Evolutionary conservation across 179 eudicot species (phyloP).

Genomic region (Carnegiea gigantea): DNA sequence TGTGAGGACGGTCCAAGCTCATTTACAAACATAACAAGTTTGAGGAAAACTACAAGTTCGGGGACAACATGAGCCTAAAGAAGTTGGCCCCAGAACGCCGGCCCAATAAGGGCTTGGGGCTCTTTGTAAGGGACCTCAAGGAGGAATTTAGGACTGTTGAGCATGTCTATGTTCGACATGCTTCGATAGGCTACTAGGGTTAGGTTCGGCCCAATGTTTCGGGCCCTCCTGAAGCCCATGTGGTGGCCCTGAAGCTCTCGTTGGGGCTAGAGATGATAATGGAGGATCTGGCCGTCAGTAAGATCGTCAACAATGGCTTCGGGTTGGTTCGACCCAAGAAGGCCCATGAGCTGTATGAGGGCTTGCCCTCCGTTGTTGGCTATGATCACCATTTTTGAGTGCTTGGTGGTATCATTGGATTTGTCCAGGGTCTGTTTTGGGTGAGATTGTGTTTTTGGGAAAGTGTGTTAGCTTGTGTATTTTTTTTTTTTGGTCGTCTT

Average conservation of each 20-base stretch:
- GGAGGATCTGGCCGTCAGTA: slow-evolving; percentile 92
- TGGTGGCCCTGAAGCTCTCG: slow-evolving; percentile 56
- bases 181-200: slow-evolving; percentile 93
- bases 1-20: slow-evolving; percentile 47
- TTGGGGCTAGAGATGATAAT: slow-evolving; percentile 71
- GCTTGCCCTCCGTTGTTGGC: slow-evolving; percentile 82
- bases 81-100: slow-evolving; percentile 19
- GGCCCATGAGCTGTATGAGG: slow-evolving; percentile 71
- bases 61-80: slow-evolving; percentile 58
- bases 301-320: slow-evolving; percentile 80
- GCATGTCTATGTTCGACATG: slow-evolving; percentile 93
- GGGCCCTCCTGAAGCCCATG: slow-evolving; percentile 55
- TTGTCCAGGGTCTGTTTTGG: too few species aligned
- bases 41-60: slow-evolving; percentile 67
- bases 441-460: too few species aligned
- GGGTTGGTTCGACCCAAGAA: slow-evolving; percentile 76
- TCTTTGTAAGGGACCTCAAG: slow-evolving; percentile 73
- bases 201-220: slow-evolving; percentile 65
- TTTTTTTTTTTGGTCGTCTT: too few species aligned
- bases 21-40: slow-evolving; percentile 69
- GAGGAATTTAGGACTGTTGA: slow-evolving; percentile 61
- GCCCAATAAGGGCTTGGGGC: slow-evolving; percentile 64
- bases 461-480: too few species aligned
- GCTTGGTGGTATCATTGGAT: too few species aligned
- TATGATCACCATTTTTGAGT: too few species aligned